Conservation (phyloP, 805 yeast species). For the Candida chilensis region DNA sequence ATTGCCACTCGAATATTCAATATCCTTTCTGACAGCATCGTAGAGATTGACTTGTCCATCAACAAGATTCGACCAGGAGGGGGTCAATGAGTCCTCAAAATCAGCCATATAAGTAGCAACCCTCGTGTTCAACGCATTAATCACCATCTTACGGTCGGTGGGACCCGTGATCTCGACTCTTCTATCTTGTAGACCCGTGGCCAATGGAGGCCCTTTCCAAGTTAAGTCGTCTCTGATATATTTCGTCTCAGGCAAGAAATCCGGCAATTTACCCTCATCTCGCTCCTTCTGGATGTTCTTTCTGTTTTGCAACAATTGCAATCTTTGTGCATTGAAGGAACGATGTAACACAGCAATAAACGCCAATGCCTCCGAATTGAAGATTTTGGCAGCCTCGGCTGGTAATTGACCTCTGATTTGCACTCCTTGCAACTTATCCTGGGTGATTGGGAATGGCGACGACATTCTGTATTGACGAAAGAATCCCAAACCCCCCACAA, state of each 20-base stretch:
- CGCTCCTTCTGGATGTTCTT: conserved; percentile 48
- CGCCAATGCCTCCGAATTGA: conserved; percentile 51
- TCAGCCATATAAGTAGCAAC: conserved; percentile 84
- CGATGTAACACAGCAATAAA: conserved; percentile 69
- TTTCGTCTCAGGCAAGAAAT: conserved; percentile 61
- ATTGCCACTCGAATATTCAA: conserved; percentile 40
- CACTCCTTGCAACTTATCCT: conserved; percentile 41
- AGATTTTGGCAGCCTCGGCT: conserved; percentile 40
- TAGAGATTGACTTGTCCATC: conserved; percentile 76
- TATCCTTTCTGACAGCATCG: conserved; percentile 66
- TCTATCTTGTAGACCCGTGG: conserved; percentile 66
- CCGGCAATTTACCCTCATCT: conserved; percentile 54
- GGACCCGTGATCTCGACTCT: conserved; percentile 84
- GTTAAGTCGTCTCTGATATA: conserved; percentile 61
- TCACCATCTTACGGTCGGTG: conserved; percentile 75
- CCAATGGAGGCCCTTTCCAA: conserved; percentile 70
- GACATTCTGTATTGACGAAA: no score
- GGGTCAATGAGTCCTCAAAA: conserved; percentile 78
- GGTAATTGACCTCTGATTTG: conserved; percentile 44
- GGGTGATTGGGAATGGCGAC: conserved; percentile 29
- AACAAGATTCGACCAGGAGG: conserved; percentile 73
- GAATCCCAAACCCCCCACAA: no score
- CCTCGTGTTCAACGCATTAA: conserved; percentile 69
- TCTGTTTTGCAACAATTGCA: conserved; percentile 52
- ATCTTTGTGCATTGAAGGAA: conserved; percentile 56